Conservation (phyloP, 1,284 basidiomycete species). For the Pulveroboletus sp. region DNA sequence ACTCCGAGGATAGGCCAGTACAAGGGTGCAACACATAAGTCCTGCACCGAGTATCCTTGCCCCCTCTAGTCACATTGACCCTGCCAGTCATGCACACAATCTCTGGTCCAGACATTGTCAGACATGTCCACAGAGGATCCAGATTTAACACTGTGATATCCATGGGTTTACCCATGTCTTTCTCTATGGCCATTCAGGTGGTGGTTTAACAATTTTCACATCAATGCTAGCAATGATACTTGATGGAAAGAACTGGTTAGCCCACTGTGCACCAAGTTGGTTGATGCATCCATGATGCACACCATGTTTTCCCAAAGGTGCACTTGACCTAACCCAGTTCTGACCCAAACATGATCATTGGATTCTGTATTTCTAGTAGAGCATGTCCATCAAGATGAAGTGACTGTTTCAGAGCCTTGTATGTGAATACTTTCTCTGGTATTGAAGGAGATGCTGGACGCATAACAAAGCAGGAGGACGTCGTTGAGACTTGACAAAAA, state of each 20-base stretch:
- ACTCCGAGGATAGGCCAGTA: no score
- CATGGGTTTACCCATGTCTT: no score
- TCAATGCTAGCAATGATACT: constrained; percentile 89
- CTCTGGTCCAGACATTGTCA: no score
- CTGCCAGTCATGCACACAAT: no score
- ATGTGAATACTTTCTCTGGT: constrained; percentile 85
- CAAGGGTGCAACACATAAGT: no score
- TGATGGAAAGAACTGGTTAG: not conserved
- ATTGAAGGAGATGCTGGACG: constrained; percentile 83
- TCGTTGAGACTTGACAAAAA: not conserved
- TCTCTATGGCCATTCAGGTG: constrained; percentile 86
- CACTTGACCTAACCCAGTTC: constrained; percentile 92
- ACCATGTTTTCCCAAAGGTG: constrained; percentile 86
- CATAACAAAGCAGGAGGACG: no score
- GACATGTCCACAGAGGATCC: no score
- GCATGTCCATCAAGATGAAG: constrained; percentile 83
- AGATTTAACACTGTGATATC: no score
- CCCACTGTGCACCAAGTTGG: not conserved
- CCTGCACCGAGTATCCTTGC: no score
- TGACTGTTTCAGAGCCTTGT: constrained; percentile 74
- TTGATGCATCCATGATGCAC: constrained; percentile 16
- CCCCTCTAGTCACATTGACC: no score
- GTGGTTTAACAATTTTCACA: constrained; percentile 87
- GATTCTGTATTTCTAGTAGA: constrained; percentile 68
- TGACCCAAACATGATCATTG: constrained; percentile 75